Conservation (phyloP, 257 asterid species). For the Fraxinus americana region DNA sequence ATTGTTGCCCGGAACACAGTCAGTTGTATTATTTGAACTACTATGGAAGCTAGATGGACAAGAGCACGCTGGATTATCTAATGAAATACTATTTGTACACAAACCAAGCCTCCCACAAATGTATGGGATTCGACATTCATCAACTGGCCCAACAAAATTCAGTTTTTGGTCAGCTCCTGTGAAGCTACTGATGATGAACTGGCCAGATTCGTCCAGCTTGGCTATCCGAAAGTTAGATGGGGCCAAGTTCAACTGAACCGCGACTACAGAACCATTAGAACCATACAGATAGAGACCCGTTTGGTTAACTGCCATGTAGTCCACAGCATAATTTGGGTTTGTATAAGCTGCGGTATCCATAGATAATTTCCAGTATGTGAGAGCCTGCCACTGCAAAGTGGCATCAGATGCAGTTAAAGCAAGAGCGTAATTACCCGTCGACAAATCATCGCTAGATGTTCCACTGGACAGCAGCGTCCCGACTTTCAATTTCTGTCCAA, state of each 20-base stretch:
- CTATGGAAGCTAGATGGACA: conserved; percentile 54
- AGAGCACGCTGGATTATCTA: conserved; percentile 44
- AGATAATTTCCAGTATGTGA: conserved; percentile 58
- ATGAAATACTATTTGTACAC: conserved; percentile 38
- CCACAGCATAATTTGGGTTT: conserved; percentile 34
- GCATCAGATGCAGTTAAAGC: conserved; percentile 48
- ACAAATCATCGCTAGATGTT: conserved; percentile 39
- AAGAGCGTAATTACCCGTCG: conserved; percentile 48
- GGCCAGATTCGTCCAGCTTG: conserved; percentile 57
- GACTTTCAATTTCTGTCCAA: conserved; percentile 45
- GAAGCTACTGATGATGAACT: conserved; percentile 47
- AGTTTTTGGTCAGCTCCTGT: conserved; percentile 24
- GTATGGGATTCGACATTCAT: conserved; percentile 49
- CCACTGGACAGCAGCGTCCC: conserved; percentile 40
- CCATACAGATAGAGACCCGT: conserved; percentile 61
- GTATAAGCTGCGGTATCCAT: conserved; percentile 49
- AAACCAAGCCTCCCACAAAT: conserved; percentile 57
- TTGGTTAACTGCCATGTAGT: conserved; percentile 44
- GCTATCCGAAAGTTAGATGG: conserved; percentile 46
- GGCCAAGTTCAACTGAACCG: conserved; percentile 43
- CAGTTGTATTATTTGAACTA: conserved; percentile 26
- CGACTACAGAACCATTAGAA: conserved; percentile 42
- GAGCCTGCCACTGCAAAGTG: conserved; percentile 44
- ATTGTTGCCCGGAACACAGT: conserved; percentile 49
- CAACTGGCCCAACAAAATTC: conserved; percentile 50